Evolutionary conservation across 2,329 filamentous ascomycete species (phyloP).

Genomic region (Capronia epimyces): DNA sequence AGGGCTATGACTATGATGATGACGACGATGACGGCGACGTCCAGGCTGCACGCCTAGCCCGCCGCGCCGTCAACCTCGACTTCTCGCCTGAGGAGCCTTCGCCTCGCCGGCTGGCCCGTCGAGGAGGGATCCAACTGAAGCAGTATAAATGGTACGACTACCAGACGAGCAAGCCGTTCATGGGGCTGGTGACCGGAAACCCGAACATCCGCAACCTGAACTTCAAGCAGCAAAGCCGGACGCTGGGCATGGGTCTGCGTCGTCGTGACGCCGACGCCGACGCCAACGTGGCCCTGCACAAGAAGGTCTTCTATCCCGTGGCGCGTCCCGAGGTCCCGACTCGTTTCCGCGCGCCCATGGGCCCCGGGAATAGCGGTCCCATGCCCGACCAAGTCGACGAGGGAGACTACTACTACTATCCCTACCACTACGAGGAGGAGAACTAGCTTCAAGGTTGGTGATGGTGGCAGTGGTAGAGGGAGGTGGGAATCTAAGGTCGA

Average conservation of each 20-base stretch:
- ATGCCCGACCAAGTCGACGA: constrained; percentile 3
- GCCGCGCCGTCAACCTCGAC: constrained; percentile 3
- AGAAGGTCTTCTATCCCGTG: background rate
- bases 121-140: constrained; percentile 1
- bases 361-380: background rate
- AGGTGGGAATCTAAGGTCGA: too few relatives aligned
- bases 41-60: background rate
- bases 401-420: background rate
- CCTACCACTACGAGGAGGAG: background rate
- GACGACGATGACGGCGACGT: constrained; percentile 2
- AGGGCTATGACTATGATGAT: background rate
- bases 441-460: too few relatives aligned
- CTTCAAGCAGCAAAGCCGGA: background rate
- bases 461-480: too few relatives aligned
- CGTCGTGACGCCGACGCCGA: background rate
- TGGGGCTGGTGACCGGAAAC: constrained; percentile 5
- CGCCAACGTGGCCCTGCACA: background rate
- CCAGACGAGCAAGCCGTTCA: constrained; percentile 1
- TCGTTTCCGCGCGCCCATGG: background rate
- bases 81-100: background rate
- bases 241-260: background rate
- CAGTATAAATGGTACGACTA: constrained; percentile 3
- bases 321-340: background rate
- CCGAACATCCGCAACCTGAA: constrained; percentile 7
- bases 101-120: background rate